Conservation (phyloP, 495 filamentous ascomycete genomes). For the Talaromyces ruber region DNA sequence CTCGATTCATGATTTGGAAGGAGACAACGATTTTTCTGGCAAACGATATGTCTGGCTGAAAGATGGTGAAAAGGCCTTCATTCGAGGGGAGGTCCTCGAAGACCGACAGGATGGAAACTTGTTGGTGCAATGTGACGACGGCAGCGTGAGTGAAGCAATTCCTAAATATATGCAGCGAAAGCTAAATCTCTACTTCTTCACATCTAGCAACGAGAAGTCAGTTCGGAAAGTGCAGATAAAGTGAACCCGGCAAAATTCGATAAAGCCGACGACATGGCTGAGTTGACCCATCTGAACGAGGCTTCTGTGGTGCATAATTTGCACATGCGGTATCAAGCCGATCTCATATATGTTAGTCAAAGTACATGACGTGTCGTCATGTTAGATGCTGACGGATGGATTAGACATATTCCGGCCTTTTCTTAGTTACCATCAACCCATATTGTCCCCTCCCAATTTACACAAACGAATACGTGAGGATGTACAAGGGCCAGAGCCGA, state of each 20-base stretch:
- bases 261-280: constrained; percentile 98
- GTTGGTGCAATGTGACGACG: constrained; percentile 89
- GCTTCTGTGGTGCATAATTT: constrained; percentile 97
- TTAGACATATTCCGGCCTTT: constrained; percentile 91
- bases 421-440: constrained; percentile 94
- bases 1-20: constrained; percentile 69
- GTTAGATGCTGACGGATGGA: neutral
- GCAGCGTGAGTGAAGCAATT: constrained; percentile 47
- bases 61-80: constrained; percentile 78
- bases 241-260: constrained; percentile 99
- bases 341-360: constrained; percentile 75
- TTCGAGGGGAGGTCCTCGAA: constrained; percentile 84
- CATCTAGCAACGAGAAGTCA: constrained; percentile 72
- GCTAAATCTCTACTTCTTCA: constrained; percentile 6
- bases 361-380: constrained; percentile 1
- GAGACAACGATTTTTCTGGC: constrained; percentile 97
- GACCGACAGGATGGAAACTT: constrained; percentile 60
- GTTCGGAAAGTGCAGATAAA: constrained; percentile 83
- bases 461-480: constrained; percentile 90
- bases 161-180: neutral
- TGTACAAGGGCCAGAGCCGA: constrained; percentile 82
- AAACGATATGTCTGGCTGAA: constrained; percentile 96
- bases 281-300: constrained; percentile 95
- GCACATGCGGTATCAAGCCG: constrained; percentile 84
- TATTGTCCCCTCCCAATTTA: constrained; percentile 95